A percentile compares a stretch with the other conserved stretches of the same genome.
Conservation (phyloP, 176 grass and related monocot species). For the Bonia amplexicaulis region DNA sequence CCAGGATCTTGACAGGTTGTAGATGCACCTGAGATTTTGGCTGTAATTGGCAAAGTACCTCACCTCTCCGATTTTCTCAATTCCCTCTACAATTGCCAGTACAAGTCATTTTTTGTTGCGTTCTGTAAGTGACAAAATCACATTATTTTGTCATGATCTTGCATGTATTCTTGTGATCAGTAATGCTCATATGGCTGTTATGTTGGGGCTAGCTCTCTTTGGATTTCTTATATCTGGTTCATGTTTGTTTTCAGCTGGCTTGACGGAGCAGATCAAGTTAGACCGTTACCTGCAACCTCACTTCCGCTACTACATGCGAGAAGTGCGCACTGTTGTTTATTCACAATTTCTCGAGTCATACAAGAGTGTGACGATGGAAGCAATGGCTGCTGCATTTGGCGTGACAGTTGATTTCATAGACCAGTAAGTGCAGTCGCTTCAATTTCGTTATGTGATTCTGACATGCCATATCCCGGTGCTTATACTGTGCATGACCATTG, state of each 20-base stretch:
- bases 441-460: neutral
- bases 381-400: conserved; percentile 92
- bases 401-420: conserved; percentile 92
- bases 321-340: conserved; percentile 85
- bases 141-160: conserved; percentile 6
- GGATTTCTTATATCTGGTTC: conserved; percentile 18
- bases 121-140: conserved; percentile 71
- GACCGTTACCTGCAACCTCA: conserved; percentile 89
- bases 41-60: conserved; percentile 90
- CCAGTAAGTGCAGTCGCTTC: conserved; percentile 53
- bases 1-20: conserved; percentile 57
- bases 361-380: conserved; percentile 99
- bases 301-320: conserved; percentile 94
- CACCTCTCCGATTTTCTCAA: conserved; percentile 95
- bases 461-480: neutral
- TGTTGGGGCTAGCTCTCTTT: neutral
- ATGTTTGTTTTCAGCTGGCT: conserved; percentile 70
- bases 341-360: conserved; percentile 96
- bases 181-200: neutral
- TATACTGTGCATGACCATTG: neutral
- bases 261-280: conserved; percentile 90
- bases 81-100: conserved; percentile 84
- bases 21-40: conserved; percentile 92
- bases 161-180: neutral
- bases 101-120: conserved; percentile 93